phyloP scores from a whole-genome alignment of 345 rosid species.

The Triadica sebifera region DNA sequence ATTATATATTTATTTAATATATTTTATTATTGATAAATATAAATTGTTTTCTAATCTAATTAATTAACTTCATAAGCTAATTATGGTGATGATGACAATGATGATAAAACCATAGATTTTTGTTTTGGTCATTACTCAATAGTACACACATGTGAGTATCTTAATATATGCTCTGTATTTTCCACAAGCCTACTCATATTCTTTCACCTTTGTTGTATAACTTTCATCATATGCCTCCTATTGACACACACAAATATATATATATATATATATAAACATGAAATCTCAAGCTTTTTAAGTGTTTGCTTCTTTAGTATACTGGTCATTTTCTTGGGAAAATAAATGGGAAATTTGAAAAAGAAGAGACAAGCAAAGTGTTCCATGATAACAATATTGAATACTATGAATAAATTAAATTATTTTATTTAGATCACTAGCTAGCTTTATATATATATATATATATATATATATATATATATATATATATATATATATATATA shows the following conservation, averaged over 20 bases:
- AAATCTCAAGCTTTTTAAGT: constrained; percentile 15
- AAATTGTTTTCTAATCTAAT: too few species aligned
- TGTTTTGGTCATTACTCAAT: too few species aligned
- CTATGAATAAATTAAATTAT: not conserved
- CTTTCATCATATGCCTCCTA: not conserved
- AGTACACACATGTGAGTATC: too few species aligned
- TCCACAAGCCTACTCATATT: constrained; percentile 11
- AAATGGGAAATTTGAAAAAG: constrained; percentile 17
- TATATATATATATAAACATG: not conserved
- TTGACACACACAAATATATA: constrained; percentile 2
- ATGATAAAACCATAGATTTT: too few species aligned
- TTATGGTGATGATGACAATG: too few species aligned
- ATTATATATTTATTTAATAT: too few species aligned
- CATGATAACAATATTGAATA: constrained; percentile 21
- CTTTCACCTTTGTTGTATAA: constrained; percentile 9
- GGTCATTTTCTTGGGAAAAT: constrained; percentile 24
- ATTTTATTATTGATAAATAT: too few species aligned
- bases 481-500: not conserved
- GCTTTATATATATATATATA: not conserved
- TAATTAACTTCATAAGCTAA: not conserved
- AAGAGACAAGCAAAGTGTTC: constrained; percentile 33
- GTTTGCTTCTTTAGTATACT: constrained; percentile 7
- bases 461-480: too few species aligned
- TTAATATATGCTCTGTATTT: too few species aligned
- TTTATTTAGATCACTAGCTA: constrained; percentile 9